Evolutionary conservation across 2,329 filamentous ascomycete species (phyloP), one percentile per base, ranked within the genome.

Genomic region (Exophiala phaeomuriformis): DNA sequence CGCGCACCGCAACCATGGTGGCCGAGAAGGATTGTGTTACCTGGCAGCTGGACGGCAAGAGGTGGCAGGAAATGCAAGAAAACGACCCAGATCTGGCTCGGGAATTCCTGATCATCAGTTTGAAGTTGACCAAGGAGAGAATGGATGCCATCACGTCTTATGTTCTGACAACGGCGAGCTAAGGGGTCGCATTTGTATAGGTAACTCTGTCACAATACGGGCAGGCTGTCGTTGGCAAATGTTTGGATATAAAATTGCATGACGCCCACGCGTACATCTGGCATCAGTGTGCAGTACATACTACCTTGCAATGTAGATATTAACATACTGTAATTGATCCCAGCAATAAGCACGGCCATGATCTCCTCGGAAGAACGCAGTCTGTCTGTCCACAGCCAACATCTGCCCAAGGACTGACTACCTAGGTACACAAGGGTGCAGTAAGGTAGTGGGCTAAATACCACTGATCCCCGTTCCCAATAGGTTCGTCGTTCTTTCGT

Each of bases 81-180:
- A 76, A 84, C 51, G 80, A 94, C 63, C 79, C 83, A 0, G 87
- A 89, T 39, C 82, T 96, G 53, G 89, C 89, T 45, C 79, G 82
- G 64, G 93, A 98, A 71, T 66, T 98, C 64, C 70, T 98, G 67
- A 84, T 83, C 64, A 83, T 97, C 47, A 87, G 86, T n/a, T 69
- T 98, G 67, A 96, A 95, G 75, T 71, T 98, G 68, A 97, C 91
- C 40, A 94, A 86, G 52, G 93, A 98, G 77, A 79, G 93, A 62
- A 95, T 97, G 89, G 80, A 82, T 64, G 78, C 79, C 51, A 82
- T 84, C 58, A 84, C 81, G 28, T 77, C 75, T 68, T 79, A 71
- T 67, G 74, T 75, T 33, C 53, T 63, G 40, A 52, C 57, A 5
- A 51, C 57, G 29, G 58, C 61, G 28, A 53, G 53, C 32, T 60